A percentile compares a stretch with the other conserved stretches of the same genome.
Conservation (phyloP, 139 green algal species). For the Nannochloris sp. region DNA sequence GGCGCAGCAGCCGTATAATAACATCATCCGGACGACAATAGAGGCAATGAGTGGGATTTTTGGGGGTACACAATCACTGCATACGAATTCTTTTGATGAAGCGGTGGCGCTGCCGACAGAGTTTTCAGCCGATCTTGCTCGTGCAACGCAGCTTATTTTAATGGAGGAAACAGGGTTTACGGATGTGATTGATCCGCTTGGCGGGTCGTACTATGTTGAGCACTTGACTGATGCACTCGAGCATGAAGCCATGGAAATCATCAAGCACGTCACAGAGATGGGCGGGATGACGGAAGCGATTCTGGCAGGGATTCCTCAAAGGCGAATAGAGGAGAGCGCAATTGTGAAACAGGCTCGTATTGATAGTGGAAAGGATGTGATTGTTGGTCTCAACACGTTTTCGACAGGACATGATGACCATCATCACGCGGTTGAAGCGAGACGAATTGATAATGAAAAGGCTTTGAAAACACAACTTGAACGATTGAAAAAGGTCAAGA, state of each 20-base stretch:
- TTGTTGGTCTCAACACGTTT: constrained; percentile 68
- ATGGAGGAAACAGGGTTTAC: constrained; percentile 52
- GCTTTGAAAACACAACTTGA: constrained; percentile 25
- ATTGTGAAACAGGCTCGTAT: constrained; percentile 51
- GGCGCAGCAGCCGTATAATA: constrained; percentile 44
- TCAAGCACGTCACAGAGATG: constrained; percentile 47
- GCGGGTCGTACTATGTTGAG: constrained; percentile 60
- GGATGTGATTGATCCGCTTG: constrained; percentile 52
- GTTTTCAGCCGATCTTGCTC: constrained; percentile 40
- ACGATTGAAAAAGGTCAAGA: constrained; percentile 16
- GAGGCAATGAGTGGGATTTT: constrained; percentile 52
- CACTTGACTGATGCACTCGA: constrained; percentile 44
- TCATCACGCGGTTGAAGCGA: constrained; percentile 20
- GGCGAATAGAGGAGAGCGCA: constrained; percentile 39
- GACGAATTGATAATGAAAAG: constrained; percentile 50
- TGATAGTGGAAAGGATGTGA: constrained; percentile 47
- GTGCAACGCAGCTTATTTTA: constrained; percentile 63
- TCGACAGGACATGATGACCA: constrained; percentile 13
- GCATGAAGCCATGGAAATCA: constrained; percentile 25
- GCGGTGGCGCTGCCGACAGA: constrained; percentile 59
- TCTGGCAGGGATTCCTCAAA: constrained; percentile 28
- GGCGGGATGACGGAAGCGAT: constrained; percentile 62
- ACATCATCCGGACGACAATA: constrained; percentile 41
- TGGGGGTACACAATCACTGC: constrained; percentile 60
- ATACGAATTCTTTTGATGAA: constrained; percentile 69